These are phyloP conservation scores for Orbilia oligospora DNA, from an alignment of 2,329 filamentous ascomycete genomes.

Conservation along the genomic window DNA sequence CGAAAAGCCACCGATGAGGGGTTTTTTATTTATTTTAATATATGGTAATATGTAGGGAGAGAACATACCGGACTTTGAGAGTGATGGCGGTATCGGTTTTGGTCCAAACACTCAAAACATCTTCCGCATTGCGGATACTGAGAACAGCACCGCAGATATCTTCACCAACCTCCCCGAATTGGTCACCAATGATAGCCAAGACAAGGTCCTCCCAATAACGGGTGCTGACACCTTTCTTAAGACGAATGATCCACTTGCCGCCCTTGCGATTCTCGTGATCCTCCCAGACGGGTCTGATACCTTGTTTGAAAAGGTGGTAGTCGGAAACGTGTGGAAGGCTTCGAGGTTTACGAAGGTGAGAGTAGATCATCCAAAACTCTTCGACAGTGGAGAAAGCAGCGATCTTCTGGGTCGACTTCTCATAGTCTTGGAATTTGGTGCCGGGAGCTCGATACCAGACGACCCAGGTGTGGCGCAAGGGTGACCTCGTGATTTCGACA, in stretches of 20 bases:
- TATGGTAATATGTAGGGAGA: not conserved
- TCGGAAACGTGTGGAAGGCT: conserved; percentile 91
- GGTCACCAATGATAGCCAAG: conserved; percentile 90
- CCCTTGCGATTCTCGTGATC: conserved; percentile 96
- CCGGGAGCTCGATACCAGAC: conserved; percentile 98
- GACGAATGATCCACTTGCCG: conserved; percentile 95
- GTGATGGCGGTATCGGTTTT: conserved; percentile 92
- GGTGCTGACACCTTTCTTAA: conserved; percentile 98
- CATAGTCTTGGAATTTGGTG: conserved; percentile 97
- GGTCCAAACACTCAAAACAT: conserved; percentile 98
- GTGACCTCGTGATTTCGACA: conserved; percentile 67
- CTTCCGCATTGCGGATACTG: conserved; percentile 93
- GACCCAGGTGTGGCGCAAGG: conserved; percentile 87
- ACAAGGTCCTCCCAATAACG: conserved; percentile 97
- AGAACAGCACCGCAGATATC: conserved; percentile 96
- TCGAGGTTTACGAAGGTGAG: conserved; percentile 90
- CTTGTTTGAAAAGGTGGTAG: conserved; percentile 98
- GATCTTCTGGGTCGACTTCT: conserved; percentile 92
- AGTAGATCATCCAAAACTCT: conserved; percentile 91
- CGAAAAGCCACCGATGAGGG: not conserved
- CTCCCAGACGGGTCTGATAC: conserved; percentile 97
- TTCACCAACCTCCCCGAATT: conserved; percentile 91
- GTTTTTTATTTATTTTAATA: too few relatives aligned
- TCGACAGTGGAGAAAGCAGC: conserved; percentile 85
- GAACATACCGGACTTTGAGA: conserved; percentile 89